Evolutionary conservation across 441 rosid genomes (phyloP), one percentile per base, ranked within the genome.

Genomic region (Pelargonium citronellum): DNA sequence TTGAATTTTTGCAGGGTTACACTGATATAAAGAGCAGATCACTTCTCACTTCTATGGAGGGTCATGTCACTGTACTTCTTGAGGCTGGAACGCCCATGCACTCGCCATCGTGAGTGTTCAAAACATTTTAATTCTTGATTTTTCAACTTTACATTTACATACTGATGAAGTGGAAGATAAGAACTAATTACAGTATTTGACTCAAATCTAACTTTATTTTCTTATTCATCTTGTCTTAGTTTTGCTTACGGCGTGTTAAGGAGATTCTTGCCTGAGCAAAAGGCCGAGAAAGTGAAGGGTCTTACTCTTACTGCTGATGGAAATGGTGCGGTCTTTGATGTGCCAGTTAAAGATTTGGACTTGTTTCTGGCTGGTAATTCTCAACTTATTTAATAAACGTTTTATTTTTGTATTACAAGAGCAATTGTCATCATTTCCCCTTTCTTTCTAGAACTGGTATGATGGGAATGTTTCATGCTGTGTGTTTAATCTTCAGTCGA

Each of bases 21-120:
- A 88, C 91, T 37, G 97, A 91, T 74, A 85, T 90, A 65, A 94
- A 86, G 86, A 87, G 80, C 64, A 93, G 98, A 76, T 93, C 98
- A 22, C 81, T 89, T 57, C 87, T 93, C 27, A 79, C 86, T 58
- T 93, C 98, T 11, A 82, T 89, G 91, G 98, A 93, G 80, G 82
- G 83, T 74, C 83, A 86, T 84, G 96, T 93, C 24, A 86, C 97
- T 0, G 68, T 93, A 46, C 86, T 79, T 68, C 85, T 93, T 60
- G 92, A 91, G 74, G 81, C 81, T 49, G 96, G 95, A 72, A 91
- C 58, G 70, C 87, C 89, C 55, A 80, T 91, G 49, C 76, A 77
- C 78, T 53, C 91, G 0, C 85, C 86, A 27, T 89, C 97, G 98
- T 93, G 76, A 84, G 97, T 76, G 37, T 67, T 19, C 47, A 41